Conservation (phyloP, 352 stramenopile species). For the Phytopythium delawarense region DNA sequence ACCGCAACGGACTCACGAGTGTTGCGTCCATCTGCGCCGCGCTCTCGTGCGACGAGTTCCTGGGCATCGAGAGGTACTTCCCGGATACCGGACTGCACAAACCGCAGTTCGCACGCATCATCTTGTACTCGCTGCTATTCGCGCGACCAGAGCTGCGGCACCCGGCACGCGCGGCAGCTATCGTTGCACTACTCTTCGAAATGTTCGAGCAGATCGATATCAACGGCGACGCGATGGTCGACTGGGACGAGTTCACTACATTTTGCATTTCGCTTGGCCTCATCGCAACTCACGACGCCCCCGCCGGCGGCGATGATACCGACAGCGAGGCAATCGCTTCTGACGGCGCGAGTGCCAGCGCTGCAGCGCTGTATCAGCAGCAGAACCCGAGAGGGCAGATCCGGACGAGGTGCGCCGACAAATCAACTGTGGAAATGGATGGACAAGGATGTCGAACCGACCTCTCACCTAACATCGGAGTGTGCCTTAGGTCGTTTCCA, state of each 20-base stretch:
- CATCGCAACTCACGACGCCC: conserved; percentile 31
- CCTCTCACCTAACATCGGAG: no score
- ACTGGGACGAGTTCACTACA: conserved; percentile 86
- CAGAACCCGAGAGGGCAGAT: conserved; percentile 5
- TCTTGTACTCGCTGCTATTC: conserved; percentile 44
- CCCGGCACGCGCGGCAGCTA: conserved; percentile 20
- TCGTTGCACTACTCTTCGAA: conserved; percentile 53
- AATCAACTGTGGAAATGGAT: background rate
- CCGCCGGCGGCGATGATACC: background rate
- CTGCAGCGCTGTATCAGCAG: conserved; percentile 16
- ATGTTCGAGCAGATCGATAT: conserved; percentile 87
- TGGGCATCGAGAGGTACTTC: conserved; percentile 51
- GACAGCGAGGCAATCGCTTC: conserved; percentile 11
- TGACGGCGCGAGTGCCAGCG: background rate
- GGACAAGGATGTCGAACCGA: background rate
- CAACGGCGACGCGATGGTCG: conserved; percentile 67
- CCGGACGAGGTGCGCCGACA: background rate
- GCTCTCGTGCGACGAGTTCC: conserved; percentile 53
- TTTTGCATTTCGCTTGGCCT: conserved; percentile 72
- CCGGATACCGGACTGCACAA: conserved; percentile 32
- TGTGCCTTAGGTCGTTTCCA: conserved; percentile 39
- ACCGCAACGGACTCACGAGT: conserved; percentile 54
- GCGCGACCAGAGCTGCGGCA: conserved; percentile 37
- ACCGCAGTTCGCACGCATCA: conserved; percentile 42
- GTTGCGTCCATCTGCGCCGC: conserved; percentile 57